Evolutionary conservation across 805 yeast species (phyloP), one percentile per base, ranked within the genome.

Genomic region (Metschnikowia lachancei): DNA sequence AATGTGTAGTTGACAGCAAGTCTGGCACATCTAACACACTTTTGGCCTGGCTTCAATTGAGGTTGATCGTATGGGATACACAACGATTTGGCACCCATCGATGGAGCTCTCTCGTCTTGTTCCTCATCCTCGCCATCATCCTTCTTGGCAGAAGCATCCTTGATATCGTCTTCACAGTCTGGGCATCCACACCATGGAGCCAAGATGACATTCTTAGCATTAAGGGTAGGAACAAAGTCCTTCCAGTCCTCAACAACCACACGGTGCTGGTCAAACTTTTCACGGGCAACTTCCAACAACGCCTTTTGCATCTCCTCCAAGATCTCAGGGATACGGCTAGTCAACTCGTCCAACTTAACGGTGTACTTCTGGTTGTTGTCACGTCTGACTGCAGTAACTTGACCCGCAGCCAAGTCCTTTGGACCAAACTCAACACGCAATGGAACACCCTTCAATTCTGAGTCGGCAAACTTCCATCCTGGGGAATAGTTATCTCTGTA

Each of bases 1-100:
- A 94, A 82, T 60, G 96, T 86, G 79, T 86, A 94, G 64, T 81
- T 78, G 52, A 80, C 66, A 35, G 99, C 99, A 36, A 72, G 69
- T 58, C 70, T 74, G 53, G 77, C 87, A 79, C 98, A 94, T 61
- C 75, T 85, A 54, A 89, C 84, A 82, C 99, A 95, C 68, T 83
- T 85, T 55, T 89, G 87, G 58, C 85, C 92, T 55, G 67, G 72
- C 66, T 80, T 80, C 68, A 92, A 78, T 60, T 73, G 80, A 49
- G 96, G 97, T 75, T 92, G 98, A 33, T 87, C 86, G 63, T 83
- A 83, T 55, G 99, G 99, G 67, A 91, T 91, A 80, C 99, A 94
- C 69, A 94, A 78, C 17, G 96, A 86, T 77, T 94, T 94, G 56
- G 99, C 99, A 64, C 99, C 99, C 99, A 94, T 94, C 43, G 95